Conservation (phyloP, 768 basidiomycete species). For the Boletus pseudopeckii region DNA sequence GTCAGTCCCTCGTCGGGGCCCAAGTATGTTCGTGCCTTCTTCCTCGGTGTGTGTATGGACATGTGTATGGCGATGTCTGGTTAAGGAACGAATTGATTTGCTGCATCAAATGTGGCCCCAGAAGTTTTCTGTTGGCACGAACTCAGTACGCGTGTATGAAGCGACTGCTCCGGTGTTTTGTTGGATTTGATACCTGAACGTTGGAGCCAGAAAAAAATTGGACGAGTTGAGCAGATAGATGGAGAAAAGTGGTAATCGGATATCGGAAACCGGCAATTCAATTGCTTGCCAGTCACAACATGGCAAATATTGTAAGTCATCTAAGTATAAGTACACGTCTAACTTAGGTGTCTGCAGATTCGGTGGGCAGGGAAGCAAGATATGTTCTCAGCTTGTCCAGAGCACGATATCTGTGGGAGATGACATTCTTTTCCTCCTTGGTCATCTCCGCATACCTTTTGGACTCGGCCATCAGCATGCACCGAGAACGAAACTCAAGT, state of each 20-base stretch:
- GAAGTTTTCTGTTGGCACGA: neutral
- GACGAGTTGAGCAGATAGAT: neutral
- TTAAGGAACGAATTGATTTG: neutral
- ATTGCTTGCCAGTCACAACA: neutral
- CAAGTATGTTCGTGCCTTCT: conserved; percentile 23
- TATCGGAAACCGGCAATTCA: conserved; percentile 16
- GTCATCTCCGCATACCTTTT: conserved; percentile 68
- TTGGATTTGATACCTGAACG: neutral
- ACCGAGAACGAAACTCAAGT: conserved; percentile 1
- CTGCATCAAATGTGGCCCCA: neutral
- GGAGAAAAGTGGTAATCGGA: conserved; percentile 13
- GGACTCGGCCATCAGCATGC: neutral
- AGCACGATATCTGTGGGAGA: conserved; percentile 66
- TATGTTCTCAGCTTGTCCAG: conserved; percentile 52
- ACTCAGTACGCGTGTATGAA: neutral
- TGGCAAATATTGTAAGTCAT: neutral
- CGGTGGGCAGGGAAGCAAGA: conserved; percentile 24
- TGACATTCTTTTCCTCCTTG: conserved; percentile 55
- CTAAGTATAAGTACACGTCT: neutral
- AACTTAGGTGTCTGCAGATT: neutral
- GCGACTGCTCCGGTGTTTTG: neutral
- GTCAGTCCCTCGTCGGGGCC: conserved; percentile 18
- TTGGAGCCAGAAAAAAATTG: neutral
- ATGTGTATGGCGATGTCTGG: conserved; percentile 10
- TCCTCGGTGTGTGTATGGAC: conserved; percentile 24